Percentiles rank a stretch among this genome's conserved stretches.
These are phyloP conservation scores for Jaltomata sinuosa DNA, from an alignment of 257 asterid species.

Conservation along the genomic window DNA sequence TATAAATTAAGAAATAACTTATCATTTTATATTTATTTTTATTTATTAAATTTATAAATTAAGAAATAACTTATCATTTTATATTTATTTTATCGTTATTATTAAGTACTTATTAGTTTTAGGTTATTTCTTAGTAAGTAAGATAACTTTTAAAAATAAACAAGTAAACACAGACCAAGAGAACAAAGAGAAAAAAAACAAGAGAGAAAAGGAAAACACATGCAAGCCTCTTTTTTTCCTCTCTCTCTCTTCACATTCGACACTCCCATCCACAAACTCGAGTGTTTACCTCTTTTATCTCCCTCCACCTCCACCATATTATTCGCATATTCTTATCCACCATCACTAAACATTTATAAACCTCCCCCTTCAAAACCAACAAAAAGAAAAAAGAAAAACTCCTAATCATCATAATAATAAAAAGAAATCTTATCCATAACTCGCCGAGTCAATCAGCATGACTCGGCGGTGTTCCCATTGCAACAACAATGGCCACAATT, in stretches of 20 bases:
- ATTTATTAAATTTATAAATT: too few species aligned
- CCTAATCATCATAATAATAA: not conserved
- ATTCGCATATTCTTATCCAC: conserved; percentile 1
- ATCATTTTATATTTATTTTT: too few species aligned
- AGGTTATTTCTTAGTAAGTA: too few species aligned
- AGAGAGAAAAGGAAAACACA: not conserved
- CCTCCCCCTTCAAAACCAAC: not conserved
- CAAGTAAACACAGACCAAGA: too few species aligned
- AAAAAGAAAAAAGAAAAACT: not conserved
- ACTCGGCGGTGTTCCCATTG: conserved; percentile 69
- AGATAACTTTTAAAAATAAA: too few species aligned
- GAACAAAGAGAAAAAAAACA: too few species aligned
- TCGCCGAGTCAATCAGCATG: conserved; percentile 21
- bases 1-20: too few species aligned
- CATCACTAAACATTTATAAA: not conserved
- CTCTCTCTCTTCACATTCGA: too few species aligned
- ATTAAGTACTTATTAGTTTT: too few species aligned
- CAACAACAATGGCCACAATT: conserved; percentile 47
- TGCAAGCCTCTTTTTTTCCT: not conserved
- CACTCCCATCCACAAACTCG: not conserved
- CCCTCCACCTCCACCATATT: not conserved
- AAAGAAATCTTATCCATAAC: not conserved
- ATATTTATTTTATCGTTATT: too few species aligned
- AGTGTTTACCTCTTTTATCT: not conserved
- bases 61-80: too few species aligned